Conservation (phyloP, 305 asterid species). For the Fraxinus paxiana region DNA sequence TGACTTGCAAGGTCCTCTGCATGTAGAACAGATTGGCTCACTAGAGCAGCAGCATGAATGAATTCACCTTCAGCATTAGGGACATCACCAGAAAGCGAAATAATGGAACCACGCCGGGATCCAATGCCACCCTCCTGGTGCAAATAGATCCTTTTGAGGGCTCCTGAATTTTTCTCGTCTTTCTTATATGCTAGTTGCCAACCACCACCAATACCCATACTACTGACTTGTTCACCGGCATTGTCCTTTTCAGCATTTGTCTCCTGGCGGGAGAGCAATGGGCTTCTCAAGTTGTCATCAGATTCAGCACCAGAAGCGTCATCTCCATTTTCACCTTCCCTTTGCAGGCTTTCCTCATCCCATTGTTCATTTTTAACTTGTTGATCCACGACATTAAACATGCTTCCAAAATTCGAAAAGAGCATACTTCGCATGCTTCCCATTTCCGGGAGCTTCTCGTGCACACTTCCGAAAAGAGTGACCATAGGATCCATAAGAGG, state of each 20-base stretch:
- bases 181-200: slow-evolving; percentile 90
- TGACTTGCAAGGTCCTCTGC: slow-evolving; percentile 43
- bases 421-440: slow-evolving; percentile 88
- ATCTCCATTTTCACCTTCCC: slow-evolving; percentile 40
- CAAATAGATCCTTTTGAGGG: slow-evolving; percentile 71
- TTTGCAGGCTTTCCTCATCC: slow-evolving; percentile 67
- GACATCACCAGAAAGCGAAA: slow-evolving; percentile 52
- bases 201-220: slow-evolving; percentile 89
- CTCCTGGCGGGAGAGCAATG: slow-evolving; percentile 61
- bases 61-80: slow-evolving; percentile 42
- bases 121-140: slow-evolving; percentile 69
- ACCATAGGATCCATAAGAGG: slow-evolving; percentile 74
- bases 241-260: slow-evolving; percentile 53
- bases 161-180: slow-evolving; percentile 53
- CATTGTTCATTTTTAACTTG: slow-evolving; percentile 49
- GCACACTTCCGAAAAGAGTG: slow-evolving; percentile 80
- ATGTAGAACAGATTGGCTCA: slow-evolving; percentile 76
- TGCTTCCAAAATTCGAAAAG: slow-evolving; percentile 69
- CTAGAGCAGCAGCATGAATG: slow-evolving; percentile 81
- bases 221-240: slow-evolving; percentile 44
- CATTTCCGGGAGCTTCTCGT: slow-evolving; percentile 60
- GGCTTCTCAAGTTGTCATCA: slow-evolving; percentile 74
- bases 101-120: slow-evolving; percentile 62
- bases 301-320: slow-evolving; percentile 54
- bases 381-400: slow-evolving; percentile 51